A percentile compares a stretch with the other conserved stretches of the same genome.
These are phyloP conservation scores for Cryptomeria japonica DNA, from an alignment of 75 land plant genomes.

Conservation along the genomic window DNA sequence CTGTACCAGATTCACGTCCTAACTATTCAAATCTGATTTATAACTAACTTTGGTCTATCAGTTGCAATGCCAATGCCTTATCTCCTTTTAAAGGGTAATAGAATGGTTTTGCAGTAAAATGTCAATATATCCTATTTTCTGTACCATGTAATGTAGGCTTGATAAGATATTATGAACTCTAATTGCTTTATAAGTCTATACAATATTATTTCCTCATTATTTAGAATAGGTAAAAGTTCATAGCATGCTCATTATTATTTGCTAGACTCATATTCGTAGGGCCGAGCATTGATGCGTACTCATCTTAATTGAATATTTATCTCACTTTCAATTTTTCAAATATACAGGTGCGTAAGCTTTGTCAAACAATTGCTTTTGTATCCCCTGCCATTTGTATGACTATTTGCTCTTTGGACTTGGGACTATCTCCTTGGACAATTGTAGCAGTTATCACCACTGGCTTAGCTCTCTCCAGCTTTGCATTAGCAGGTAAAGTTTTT, in stretches of 20 bases:
- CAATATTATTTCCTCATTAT: background rate
- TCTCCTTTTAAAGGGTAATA: background rate
- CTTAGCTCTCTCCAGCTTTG: constrained; percentile 87
- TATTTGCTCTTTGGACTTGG: constrained; percentile 66
- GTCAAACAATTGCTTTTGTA: constrained; percentile 91
- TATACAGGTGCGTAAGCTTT: constrained; percentile 87
- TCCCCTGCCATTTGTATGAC: constrained; percentile 91
- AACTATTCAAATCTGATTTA: background rate
- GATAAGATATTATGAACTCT: background rate
- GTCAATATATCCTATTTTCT: background rate
- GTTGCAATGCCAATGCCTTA: background rate
- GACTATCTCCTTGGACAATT: constrained; percentile 72
- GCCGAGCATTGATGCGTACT: background rate
- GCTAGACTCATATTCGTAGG: background rate
- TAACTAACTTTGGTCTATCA: background rate
- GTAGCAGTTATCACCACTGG: constrained; percentile 81
- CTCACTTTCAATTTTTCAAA: constrained; percentile 1
- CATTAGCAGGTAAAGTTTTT: constrained; percentile 69
- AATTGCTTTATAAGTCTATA: background rate
- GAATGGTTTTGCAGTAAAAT: background rate
- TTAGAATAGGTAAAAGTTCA: background rate
- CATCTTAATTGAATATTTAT: background rate
- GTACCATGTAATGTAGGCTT: background rate
- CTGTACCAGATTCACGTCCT: background rate
- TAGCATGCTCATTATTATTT: background rate